Conservation (phyloP, 2,329 filamentous ascomycete species). For the Chrysoporthe puriensis region DNA sequence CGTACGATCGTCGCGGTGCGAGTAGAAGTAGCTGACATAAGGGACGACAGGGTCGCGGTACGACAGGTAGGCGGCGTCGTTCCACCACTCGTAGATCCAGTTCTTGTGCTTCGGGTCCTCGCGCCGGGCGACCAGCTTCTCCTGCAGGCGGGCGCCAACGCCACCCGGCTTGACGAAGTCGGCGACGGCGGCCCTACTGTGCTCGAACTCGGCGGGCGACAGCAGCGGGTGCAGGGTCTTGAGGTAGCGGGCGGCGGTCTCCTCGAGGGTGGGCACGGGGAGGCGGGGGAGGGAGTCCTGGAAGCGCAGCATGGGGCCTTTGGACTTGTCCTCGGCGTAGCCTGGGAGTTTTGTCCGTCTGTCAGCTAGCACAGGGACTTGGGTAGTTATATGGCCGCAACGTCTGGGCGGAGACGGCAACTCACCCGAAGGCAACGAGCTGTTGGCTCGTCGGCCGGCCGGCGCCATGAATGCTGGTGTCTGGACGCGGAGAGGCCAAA, state of each 20-base stretch:
- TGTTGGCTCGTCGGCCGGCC: conserved; percentile 57
- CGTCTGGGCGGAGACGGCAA: conserved; percentile 25
- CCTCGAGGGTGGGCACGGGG: conserved; percentile 80
- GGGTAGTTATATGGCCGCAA: neutral
- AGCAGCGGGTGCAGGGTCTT: conserved; percentile 79
- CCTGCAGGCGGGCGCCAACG: conserved; percentile 80
- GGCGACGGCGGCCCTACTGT: conserved; percentile 80
- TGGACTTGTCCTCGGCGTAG: conserved; percentile 79
- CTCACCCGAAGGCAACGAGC: conserved; percentile 58
- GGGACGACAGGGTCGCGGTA: conserved; percentile 97
- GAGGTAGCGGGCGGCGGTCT: conserved; percentile 79
- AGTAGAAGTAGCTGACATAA: conserved; percentile 99
- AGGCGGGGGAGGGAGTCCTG: conserved; percentile 82
- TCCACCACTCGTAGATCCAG: conserved; percentile 99
- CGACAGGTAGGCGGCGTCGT: conserved; percentile 85
- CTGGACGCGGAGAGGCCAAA: conserved; percentile 29
- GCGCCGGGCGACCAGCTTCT: conserved; percentile 78
- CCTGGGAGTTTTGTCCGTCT: conserved; percentile 48
- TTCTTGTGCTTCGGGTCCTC: conserved; percentile 84
- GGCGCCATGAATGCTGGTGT: conserved; percentile 55
- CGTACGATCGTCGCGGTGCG: conserved; percentile 88
- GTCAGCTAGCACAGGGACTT: conserved; percentile 16
- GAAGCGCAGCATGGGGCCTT: conserved; percentile 81
- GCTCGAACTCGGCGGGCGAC: conserved; percentile 67
- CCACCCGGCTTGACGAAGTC: conserved; percentile 90